Conservation (phyloP, 495 filamentous ascomycete species). For the Clohesyomyces aquaticus region DNA sequence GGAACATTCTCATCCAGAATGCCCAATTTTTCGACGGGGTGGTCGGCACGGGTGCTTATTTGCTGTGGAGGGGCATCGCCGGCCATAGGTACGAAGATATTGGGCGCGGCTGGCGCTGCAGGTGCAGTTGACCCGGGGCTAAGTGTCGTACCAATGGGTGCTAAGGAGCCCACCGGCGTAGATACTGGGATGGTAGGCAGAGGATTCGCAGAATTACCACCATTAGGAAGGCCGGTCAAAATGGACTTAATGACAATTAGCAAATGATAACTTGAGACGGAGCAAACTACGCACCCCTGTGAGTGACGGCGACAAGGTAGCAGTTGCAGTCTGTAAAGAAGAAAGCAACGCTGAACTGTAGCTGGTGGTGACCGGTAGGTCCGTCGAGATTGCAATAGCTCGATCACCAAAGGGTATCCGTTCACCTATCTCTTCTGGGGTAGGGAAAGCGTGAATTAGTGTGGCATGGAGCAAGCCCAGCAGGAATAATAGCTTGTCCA, state of each 20-base stretch:
- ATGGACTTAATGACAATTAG: constrained; percentile 19
- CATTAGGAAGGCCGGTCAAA: constrained; percentile 30
- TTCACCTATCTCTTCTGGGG: constrained; percentile 3
- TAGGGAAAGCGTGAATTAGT: constrained; percentile 28
- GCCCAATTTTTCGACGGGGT: constrained; percentile 43
- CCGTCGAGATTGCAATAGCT: constrained; percentile 22
- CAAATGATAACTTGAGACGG: background rate
- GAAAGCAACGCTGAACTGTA: constrained; percentile 28
- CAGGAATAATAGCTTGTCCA: constrained; percentile 28
- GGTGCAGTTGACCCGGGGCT: constrained; percentile 32
- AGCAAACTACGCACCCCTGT: constrained; percentile 28
- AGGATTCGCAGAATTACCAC: constrained; percentile 25
- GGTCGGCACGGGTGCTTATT: constrained; percentile 43
- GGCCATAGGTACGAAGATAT: constrained; percentile 48
- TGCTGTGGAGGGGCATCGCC: constrained; percentile 44
- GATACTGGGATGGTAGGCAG: constrained; percentile 14
- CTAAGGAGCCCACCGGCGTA: constrained; percentile 18
- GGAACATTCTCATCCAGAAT: constrained; percentile 54
- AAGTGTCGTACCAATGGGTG: constrained; percentile 39
- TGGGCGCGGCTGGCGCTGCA: constrained; percentile 28
- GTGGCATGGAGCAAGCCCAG: constrained; percentile 26
- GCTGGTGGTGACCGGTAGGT: constrained; percentile 30
- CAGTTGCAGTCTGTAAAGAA: constrained; percentile 32
- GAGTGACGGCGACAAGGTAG: constrained; percentile 26
- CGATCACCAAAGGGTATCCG: constrained; percentile 18